Evolutionary conservation across 2,329 filamentous ascomycete species (phyloP).

Genomic region (Coleophoma cylindrospora): DNA sequence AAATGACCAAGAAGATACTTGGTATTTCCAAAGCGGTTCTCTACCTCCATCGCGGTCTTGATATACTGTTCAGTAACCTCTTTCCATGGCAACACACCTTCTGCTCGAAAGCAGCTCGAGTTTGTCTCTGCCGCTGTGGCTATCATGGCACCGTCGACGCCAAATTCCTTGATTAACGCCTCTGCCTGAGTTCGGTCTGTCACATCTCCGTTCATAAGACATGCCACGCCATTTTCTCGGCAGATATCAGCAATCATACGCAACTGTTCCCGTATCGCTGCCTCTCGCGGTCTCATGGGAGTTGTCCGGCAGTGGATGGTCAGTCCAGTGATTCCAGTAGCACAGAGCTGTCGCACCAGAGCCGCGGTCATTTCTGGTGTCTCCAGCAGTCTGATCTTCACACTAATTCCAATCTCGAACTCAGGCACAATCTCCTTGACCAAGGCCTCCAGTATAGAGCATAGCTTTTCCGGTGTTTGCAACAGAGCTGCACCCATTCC

Average conservation of each 20-base stretch:
- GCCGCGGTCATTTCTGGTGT: constrained; percentile 69
- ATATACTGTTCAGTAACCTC: constrained; percentile 77
- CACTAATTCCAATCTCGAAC: constrained; percentile 87
- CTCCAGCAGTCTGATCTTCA: constrained; percentile 89
- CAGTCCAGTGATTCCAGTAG: constrained; percentile 85
- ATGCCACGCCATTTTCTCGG: constrained; percentile 79
- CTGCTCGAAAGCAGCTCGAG: constrained; percentile 80
- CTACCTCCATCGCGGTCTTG: constrained; percentile 64
- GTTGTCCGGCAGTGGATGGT: constrained; percentile 96
- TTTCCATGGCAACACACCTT: constrained; percentile 68
- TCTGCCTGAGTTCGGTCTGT: constrained; percentile 67
- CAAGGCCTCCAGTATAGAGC: constrained; percentile 75
- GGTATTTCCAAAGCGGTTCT: constrained; percentile 88
- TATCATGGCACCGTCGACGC: constrained; percentile 96
- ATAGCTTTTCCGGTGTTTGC: constrained; percentile 76
- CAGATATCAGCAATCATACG: constrained; percentile 80
- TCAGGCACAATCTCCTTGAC: constrained; percentile 72
- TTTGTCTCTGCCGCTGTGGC: constrained; percentile 90
- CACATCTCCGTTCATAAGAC: constrained; percentile 94
- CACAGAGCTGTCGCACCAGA: constrained; percentile 72
- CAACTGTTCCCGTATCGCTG: constrained; percentile 80
- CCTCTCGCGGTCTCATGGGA: constrained; percentile 87
- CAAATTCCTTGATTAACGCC: constrained; percentile 68
- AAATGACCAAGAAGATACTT: constrained; percentile 86
- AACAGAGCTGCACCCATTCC: constrained; percentile 96